Evolutionary conservation across 176 grass and related monocot species (phyloP).

Genomic region (Phoenix dactylifera): DNA sequence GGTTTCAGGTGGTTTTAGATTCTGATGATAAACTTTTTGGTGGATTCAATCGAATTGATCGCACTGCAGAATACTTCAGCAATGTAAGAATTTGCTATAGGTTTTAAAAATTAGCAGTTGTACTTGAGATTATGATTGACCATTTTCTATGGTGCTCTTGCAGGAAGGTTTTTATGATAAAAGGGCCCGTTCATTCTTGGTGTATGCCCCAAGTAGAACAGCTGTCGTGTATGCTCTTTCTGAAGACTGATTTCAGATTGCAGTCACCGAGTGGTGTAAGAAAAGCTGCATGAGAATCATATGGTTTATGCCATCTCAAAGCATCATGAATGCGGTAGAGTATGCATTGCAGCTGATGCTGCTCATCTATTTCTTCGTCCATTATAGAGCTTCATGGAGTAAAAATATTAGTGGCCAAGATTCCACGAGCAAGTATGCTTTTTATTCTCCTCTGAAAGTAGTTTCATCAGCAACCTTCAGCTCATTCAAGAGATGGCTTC

Average conservation of each 20-base stretch:
- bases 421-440: too few relatives aligned
- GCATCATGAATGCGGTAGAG: too few relatives aligned
- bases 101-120: not conserved
- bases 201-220: slow-evolving; percentile 82
- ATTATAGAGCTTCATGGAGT: too few relatives aligned
- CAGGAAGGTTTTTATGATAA: slow-evolving; percentile 78
- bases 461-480: too few relatives aligned
- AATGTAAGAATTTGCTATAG: slow-evolving; percentile 36
- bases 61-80: slow-evolving; percentile 62
- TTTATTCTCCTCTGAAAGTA: too few relatives aligned
- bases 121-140: not conserved
- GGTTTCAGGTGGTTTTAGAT: slow-evolving; percentile 68
- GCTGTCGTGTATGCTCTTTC: slow-evolving; percentile 78
- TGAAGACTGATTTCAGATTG: slow-evolving; percentile 18
- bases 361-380: too few relatives aligned
- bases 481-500: too few relatives aligned
- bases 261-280: too few relatives aligned
- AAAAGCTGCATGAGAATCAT: too few relatives aligned
- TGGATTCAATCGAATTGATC: slow-evolving; percentile 79
- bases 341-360: too few relatives aligned
- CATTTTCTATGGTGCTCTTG: slow-evolving; percentile 1
- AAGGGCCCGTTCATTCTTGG: slow-evolving; percentile 55
- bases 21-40: slow-evolving; percentile 85
- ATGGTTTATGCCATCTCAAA: too few relatives aligned
- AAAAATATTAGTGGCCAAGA: too few relatives aligned